Evolutionary conservation across 495 filamentous ascomycete species (phyloP).

Genomic region (Podospora anserina): DNA sequence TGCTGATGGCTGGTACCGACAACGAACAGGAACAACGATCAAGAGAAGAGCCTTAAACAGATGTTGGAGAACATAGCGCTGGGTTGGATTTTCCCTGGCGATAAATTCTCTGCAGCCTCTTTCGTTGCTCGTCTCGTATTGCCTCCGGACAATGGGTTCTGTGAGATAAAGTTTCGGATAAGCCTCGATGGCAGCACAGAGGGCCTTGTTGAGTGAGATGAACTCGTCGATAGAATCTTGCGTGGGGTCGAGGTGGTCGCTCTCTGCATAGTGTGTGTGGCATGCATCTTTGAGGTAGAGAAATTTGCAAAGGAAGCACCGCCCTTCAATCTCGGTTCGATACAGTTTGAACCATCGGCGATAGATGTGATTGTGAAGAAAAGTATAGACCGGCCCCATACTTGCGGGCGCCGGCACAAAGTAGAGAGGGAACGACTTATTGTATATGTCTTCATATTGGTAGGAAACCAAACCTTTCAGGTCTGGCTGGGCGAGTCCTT

Average conservation of each 20-base stretch:
- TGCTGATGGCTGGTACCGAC: neutral
- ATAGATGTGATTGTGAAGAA: neutral
- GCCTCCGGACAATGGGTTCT: neutral
- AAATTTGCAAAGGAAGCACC: neutral
- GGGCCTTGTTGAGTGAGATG: neutral
- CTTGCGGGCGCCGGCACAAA: neutral
- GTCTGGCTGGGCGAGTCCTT: neutral
- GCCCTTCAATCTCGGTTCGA: neutral
- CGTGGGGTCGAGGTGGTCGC: neutral
- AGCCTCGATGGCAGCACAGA: neutral
- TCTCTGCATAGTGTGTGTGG: neutral
- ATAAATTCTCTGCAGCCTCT: neutral
- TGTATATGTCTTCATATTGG: neutral
- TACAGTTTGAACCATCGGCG: neutral
- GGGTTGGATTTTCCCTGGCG: neutral
- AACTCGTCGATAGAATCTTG: neutral
- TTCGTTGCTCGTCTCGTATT: neutral
- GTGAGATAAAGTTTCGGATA: neutral
- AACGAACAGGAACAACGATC: neutral
- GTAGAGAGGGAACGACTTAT: neutral
- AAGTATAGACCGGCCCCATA: neutral
- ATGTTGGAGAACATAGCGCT: neutral
- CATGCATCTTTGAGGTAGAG: neutral
- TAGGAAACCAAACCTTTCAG: neutral
- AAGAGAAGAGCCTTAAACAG: neutral